A percentile compares a stretch with the other conserved stretches of the same genome.
Evolutionary conservation across 192 early-diverging fungal genomes (phyloP).

Genomic region (Endogone sp.): DNA sequence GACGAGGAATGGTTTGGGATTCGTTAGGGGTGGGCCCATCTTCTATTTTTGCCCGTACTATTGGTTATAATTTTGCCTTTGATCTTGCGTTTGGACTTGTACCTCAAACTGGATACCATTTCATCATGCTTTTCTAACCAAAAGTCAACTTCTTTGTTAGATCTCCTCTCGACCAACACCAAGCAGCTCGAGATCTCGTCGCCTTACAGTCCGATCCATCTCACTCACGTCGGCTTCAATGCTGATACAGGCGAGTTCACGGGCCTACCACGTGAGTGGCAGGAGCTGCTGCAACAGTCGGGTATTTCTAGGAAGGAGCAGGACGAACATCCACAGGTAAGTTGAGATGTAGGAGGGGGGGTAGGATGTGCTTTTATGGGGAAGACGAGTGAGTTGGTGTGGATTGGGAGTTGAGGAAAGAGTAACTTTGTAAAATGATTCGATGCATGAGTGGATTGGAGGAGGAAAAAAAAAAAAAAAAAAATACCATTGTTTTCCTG

Average conservation of each 20-base stretch:
- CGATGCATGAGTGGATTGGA: too few relatives aligned
- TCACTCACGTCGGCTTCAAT: conserved; percentile 98
- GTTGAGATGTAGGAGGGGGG: too few relatives aligned
- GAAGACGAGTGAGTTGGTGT: not conserved
- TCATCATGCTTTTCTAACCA: conserved; percentile 17
- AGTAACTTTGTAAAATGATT: conserved; percentile 3
- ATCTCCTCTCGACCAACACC: conserved; percentile 52
- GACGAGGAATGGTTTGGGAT: too few relatives aligned
- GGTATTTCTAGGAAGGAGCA: conserved; percentile 95
- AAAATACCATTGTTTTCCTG: too few relatives aligned
- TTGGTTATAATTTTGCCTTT: too few relatives aligned
- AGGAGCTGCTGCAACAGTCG: conserved; percentile 83
- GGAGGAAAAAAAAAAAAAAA: too few relatives aligned
- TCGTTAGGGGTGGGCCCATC: too few relatives aligned
- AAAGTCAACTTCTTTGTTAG: conserved; percentile 4
- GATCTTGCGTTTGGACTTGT: too few relatives aligned
- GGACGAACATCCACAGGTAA: conserved; percentile 83
- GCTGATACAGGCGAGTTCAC: conserved; percentile 94
- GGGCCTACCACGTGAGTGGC: conserved; percentile 93
- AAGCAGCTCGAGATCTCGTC: conserved; percentile 87
- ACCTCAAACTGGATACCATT: not conserved
- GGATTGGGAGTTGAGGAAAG: conserved; percentile 6
- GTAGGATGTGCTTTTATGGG: not conserved
- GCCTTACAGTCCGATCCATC: conserved; percentile 95
- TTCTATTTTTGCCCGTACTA: too few relatives aligned